Percentiles rank a stretch among this genome's conserved stretches.
These are phyloP conservation scores for Coemansia sp. DNA, from an alignment of 192 early-diverging fungal species.

Conservation along the genomic window DNA sequence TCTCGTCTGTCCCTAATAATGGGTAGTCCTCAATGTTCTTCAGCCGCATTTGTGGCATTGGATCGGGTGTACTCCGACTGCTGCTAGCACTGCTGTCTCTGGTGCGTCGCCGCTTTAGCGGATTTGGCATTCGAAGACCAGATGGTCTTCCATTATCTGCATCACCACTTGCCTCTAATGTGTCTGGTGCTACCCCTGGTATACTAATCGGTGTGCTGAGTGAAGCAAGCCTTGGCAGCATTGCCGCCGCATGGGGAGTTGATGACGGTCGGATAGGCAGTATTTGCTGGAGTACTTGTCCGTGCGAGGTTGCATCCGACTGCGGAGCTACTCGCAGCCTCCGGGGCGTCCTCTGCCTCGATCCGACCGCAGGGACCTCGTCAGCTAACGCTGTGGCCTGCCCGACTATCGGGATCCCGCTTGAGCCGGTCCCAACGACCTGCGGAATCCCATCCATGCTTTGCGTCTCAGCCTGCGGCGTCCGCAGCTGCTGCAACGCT, in stretches of 20 bases:
- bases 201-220: slow-evolving; percentile 23
- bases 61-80: slow-evolving; percentile 23
- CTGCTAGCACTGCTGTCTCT: slow-evolving; percentile 9
- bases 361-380: neutral
- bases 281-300: neutral
- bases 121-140: slow-evolving; percentile 1
- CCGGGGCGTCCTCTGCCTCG: neutral
- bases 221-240: slow-evolving; percentile 30
- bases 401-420: slow-evolving; percentile 15
- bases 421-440: neutral
- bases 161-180: neutral
- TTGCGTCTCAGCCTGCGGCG: neutral
- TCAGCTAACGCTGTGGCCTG: slow-evolving; percentile 1
- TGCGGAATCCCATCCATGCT: neutral
- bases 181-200: neutral
- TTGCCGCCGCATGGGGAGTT: neutral
- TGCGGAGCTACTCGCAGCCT: neutral
- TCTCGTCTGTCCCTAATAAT: slow-evolving; percentile 23
- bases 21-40: slow-evolving; percentile 38
- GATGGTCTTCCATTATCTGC: neutral
- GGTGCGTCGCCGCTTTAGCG: slow-evolving; percentile 30
- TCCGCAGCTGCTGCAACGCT: slow-evolving; percentile 10
- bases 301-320: neutral
- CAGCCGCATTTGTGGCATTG: slow-evolving; percentile 22
- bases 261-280: slow-evolving; percentile 5